Conservation (phyloP, 805 yeast species). For the Ascoidea asiatica region DNA sequence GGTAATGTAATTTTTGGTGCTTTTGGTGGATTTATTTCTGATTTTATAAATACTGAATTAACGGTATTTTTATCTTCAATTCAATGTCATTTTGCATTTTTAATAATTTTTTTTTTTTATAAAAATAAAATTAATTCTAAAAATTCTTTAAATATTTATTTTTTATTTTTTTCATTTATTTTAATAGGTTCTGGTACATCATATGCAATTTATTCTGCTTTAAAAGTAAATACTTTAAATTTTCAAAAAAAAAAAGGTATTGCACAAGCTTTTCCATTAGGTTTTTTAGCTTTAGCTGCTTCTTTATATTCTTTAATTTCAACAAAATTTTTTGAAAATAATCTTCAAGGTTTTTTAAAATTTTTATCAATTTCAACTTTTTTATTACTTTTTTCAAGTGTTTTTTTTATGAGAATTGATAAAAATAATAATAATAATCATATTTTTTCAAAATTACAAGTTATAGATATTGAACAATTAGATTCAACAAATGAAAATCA, state of each 20-base stretch:
- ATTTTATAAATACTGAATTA: slow-evolving; percentile 38
- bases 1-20: slow-evolving; percentile 63
- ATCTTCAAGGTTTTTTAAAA: slow-evolving; percentile 39
- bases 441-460: background rate
- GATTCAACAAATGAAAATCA: background rate
- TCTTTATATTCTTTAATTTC: slow-evolving; percentile 46
- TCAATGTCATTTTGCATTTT: slow-evolving; percentile 41
- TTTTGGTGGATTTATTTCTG: slow-evolving; percentile 58
- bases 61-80: slow-evolving; percentile 44
- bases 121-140: slow-evolving; percentile 14
- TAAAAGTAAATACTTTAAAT: slow-evolving; percentile 45
- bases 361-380: slow-evolving; percentile 47
- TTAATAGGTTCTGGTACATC: slow-evolving; percentile 5
- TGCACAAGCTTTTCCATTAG: slow-evolving; percentile 57
- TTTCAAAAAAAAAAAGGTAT: slow-evolving; percentile 61
- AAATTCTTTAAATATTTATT: background rate
- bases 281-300: slow-evolving; percentile 62
- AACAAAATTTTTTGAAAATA: slow-evolving; percentile 33
- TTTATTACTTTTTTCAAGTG: slow-evolving; percentile 26
- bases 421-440: slow-evolving; percentile 7
- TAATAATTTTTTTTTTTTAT: slow-evolving; percentile 24
- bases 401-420: slow-evolving; percentile 27
- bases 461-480: too few relatives aligned
- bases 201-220: slow-evolving; percentile 14
- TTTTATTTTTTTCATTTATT: slow-evolving; percentile 34